A percentile compares a stretch with the other conserved stretches of the same genome.
Conservation (phyloP, 1,284 basidiomycete species). For the Cryptococcus sp. region DNA sequence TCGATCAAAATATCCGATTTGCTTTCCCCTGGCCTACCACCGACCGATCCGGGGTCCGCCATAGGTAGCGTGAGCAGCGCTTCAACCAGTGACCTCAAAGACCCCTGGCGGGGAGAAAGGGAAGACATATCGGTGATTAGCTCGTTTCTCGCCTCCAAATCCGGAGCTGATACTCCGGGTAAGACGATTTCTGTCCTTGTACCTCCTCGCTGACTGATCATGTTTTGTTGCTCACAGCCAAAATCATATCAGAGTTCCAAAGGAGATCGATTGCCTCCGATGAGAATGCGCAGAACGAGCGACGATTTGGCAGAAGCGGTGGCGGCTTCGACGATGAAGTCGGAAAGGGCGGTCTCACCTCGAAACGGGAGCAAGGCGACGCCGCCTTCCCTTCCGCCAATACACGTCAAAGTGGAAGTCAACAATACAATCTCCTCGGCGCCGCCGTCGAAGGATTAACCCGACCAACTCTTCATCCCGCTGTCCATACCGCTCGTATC, state of each 20-base stretch:
- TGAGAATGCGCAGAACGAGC: constrained; percentile 2
- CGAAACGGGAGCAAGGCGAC: no score
- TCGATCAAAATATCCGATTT: constrained; percentile 23
- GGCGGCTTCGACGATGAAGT: no score
- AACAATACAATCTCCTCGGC: no score
- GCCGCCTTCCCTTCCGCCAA: not conserved
- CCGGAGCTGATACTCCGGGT: no score
- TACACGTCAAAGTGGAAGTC: constrained; percentile 1
- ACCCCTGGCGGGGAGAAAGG: no score
- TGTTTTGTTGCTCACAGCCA: not conserved
- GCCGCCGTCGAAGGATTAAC: constrained; percentile 2
- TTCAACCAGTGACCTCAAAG: no score
- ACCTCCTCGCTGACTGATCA: not conserved
- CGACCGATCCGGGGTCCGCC: no score
- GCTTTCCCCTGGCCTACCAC: constrained; percentile 10
- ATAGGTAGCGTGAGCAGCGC: no score
- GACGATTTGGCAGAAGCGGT: not conserved
- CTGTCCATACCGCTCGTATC: constrained; percentile 18
- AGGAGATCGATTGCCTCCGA: constrained; percentile 5
- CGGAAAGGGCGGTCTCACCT: no score
- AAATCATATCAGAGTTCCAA: not conserved
- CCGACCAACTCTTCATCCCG: constrained; percentile 12
- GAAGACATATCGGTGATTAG: no score
- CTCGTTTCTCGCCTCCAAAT: no score
- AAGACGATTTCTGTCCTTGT: no score